Evolutionary conservation across 2,329 filamentous ascomycete genomes (phyloP), one percentile per base, ranked within the genome.

Genomic region (Alternaria incomplexa): DNA sequence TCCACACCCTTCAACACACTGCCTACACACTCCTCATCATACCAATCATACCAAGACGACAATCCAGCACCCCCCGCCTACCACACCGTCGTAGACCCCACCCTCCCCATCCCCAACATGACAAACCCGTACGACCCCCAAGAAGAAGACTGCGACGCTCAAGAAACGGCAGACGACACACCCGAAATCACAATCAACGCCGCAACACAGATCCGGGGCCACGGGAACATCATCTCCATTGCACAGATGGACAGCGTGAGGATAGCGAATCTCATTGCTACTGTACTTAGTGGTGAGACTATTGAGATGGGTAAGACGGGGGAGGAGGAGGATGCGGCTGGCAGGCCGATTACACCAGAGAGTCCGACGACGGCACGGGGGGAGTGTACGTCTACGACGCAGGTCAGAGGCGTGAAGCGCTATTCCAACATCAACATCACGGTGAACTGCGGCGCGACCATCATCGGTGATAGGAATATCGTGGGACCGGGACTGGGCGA

Each of bases 161-260:
- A 40, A 32, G 48, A 52, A 12, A 17, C 28, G 11, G 6, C 17
- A 10, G 47, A 55, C 10, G 68, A 73, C 4, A 65, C 54, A 10
- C 74, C 73, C n/a, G 76, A 78, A 58, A 65, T 79, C 40, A 78
- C 71, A 20, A 70, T 79, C 58, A 79, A 79, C 61, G 74, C 77
- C 8, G 68, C 72, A 0, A 78, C 76, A 9, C 75, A 79, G 47
- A 73, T 79, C 44, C 66, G 75, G 30, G 76, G 76, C 43, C 70
- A 74, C 17, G 75, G 73, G 5, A 79, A 79, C 61, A 78, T 79
- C 26, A 70, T 79, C 28, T 75, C 71, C 23, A 73, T 77, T 32
- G 68, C 71, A 20, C 75, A 74, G 30, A 72, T 79, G 71, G 75
- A 79, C 47, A 73, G 68, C 28, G 63, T 62, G 30, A 61, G 71